Conservation (phyloP, 148 eudicot species). For the Salicornia ramosissima region DNA sequence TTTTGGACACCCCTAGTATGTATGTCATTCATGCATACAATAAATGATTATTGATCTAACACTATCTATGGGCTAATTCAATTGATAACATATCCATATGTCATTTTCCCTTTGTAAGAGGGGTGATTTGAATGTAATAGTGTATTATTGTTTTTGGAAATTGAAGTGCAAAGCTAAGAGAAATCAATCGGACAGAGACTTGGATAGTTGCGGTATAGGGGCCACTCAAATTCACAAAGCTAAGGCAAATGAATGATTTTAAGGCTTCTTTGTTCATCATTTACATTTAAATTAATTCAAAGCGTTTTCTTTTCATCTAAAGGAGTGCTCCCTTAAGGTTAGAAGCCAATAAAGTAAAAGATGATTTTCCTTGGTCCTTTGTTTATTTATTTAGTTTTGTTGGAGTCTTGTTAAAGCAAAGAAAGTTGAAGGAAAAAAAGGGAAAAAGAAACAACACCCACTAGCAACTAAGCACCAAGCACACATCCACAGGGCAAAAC, state of each 20-base stretch:
- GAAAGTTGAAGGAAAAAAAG: neutral
- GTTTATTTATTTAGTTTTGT: neutral
- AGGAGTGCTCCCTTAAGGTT: constrained; percentile 16
- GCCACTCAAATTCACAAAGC: constrained; percentile 3
- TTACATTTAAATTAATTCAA: neutral
- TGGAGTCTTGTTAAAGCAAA: constrained; percentile 2
- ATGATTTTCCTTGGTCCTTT: neutral
- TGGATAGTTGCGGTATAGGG: constrained; percentile 9
- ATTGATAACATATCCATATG: neutral
- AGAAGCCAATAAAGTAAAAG: constrained; percentile 17
- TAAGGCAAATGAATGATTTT: neutral
- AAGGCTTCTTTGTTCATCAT: neutral
- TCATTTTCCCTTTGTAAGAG: neutral
- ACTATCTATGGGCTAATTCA: neutral
- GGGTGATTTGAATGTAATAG: neutral
- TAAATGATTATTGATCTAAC: too few species aligned
- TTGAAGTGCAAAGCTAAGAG: constrained; percentile 1
- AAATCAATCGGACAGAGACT: neutral
- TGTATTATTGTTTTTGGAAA: constrained; percentile 9
- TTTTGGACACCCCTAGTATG: too few species aligned
- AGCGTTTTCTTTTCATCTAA: constrained; percentile 14
- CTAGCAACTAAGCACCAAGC: too few species aligned
- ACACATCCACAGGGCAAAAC: too few species aligned
- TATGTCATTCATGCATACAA: too few species aligned
- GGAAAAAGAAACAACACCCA: too few species aligned